Percentiles rank a stretch among this genome's conserved stretches.
Evolutionary conservation across 768 basidiomycete genomes (phyloP).

Genomic region (Cystobasidium tubakii): DNA sequence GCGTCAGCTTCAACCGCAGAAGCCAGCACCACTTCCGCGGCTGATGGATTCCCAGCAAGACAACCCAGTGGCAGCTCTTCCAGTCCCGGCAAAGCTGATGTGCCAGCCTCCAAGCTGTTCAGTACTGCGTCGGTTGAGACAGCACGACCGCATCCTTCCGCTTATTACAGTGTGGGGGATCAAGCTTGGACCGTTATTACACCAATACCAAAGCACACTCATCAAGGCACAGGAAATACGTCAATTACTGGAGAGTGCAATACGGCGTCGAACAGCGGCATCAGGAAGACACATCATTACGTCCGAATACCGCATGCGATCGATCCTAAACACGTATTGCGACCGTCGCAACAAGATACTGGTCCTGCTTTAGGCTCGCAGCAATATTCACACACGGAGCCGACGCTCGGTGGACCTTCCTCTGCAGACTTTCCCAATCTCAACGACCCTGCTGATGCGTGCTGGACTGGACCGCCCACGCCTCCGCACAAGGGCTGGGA

Average conservation of each 20-base stretch:
- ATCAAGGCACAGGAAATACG: neutral
- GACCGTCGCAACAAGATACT: neutral
- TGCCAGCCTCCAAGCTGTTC: neutral
- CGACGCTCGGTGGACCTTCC: slow-evolving; percentile 2
- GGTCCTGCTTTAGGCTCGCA: neutral
- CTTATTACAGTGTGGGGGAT: slow-evolving; percentile 13
- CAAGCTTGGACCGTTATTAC: slow-evolving; percentile 33
- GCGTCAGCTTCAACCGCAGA: neutral
- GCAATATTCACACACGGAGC: neutral
- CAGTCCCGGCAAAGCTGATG: neutral
- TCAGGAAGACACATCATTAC: slow-evolving; percentile 35
- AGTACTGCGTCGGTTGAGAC: neutral
- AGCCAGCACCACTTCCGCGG: neutral
- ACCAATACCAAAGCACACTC: neutral
- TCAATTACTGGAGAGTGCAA: neutral
- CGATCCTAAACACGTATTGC: slow-evolving; percentile 25
- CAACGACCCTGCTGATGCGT: neutral
- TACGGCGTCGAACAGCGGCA: neutral
- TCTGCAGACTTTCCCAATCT: slow-evolving; percentile 1
- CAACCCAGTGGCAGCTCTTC: neutral
- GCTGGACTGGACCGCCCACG: neutral
- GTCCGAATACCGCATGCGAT: slow-evolving; percentile 1
- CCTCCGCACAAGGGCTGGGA: slow-evolving; percentile 7
- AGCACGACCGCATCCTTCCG: slow-evolving; percentile 35
- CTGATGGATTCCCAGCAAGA: neutral